A percentile compares a stretch with the other conserved stretches of the same genome.
These are phyloP conservation scores for Dillenia turbinata DNA, from an alignment of 164 flowering plant species.

Conservation along the genomic window DNA sequence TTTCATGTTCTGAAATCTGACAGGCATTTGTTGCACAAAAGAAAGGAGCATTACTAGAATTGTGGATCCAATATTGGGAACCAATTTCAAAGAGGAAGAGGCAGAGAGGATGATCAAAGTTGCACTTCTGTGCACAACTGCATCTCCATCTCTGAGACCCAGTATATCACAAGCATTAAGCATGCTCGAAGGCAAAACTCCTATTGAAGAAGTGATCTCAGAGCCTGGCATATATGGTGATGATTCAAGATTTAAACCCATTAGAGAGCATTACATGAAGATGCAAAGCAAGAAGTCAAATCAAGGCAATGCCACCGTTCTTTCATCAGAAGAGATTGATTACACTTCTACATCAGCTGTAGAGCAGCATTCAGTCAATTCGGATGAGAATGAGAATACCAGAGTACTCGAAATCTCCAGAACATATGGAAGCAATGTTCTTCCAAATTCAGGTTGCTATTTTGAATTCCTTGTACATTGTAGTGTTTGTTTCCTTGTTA, in stretches of 20 bases:
- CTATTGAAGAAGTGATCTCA: slow-evolving; percentile 4
- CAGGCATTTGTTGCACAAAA: slow-evolving; percentile 20
- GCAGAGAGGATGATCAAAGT: slow-evolving; percentile 19
- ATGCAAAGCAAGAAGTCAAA: slow-evolving; percentile 1
- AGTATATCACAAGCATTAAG: slow-evolving; percentile 27
- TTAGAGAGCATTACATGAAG: background rate
- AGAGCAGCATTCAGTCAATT: slow-evolving; percentile 18
- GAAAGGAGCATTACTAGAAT: slow-evolving; percentile 18
- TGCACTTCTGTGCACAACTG: slow-evolving; percentile 25
- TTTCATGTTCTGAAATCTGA: background rate
- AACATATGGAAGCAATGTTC: too few relatives aligned
- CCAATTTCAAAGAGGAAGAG: slow-evolving; percentile 18
- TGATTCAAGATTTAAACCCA: slow-evolving; percentile 13
- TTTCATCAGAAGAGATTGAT: slow-evolving; percentile 13
- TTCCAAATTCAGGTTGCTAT: too few relatives aligned
- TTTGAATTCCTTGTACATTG: too few relatives aligned
- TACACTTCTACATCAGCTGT: slow-evolving; percentile 15
- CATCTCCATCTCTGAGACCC: slow-evolving; percentile 28
- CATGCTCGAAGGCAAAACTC: slow-evolving; percentile 25
- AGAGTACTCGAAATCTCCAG: too few relatives aligned
- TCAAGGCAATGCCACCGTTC: slow-evolving; percentile 6
- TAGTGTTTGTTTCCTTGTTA: too few relatives aligned
- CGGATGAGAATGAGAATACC: slow-evolving; percentile 6
- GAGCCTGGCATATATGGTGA: slow-evolving; percentile 6
- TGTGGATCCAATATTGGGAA: slow-evolving; percentile 27